These are phyloP conservation scores for Cenchrus fungigraminus DNA, from an alignment of 176 grass and related monocot genomes.

Conservation along the genomic window DNA sequence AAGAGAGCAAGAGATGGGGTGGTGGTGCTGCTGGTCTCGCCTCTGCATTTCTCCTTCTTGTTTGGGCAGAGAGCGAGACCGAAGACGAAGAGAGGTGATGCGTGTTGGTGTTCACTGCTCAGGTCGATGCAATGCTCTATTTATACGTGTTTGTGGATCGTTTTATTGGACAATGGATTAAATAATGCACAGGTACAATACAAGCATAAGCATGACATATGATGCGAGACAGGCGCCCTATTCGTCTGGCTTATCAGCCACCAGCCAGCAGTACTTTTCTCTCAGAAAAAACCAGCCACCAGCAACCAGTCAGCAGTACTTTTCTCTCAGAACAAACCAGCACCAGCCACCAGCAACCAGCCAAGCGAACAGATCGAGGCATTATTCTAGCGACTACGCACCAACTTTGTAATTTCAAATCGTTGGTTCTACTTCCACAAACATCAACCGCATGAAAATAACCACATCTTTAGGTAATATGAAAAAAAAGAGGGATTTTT, in stretches of 20 bases:
- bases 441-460: background rate
- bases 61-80: background rate
- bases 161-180: background rate
- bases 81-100: background rate
- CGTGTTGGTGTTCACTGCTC: background rate
- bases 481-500: background rate
- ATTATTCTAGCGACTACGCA: background rate
- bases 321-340: too few species aligned
- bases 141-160: slow-evolving; percentile 37
- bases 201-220: background rate
- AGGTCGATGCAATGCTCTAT: background rate
- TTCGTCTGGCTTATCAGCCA: too few species aligned
- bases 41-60: slow-evolving; percentile 34
- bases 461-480: background rate
- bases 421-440: background rate
- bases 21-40: background rate
- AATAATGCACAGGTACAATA: background rate
- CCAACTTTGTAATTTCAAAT: background rate
- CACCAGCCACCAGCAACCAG: too few species aligned
- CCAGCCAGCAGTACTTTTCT: too few species aligned
- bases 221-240: background rate
- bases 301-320: too few species aligned
- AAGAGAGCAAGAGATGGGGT: background rate
- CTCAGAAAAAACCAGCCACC: too few species aligned
- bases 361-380: too few species aligned